Base-by-base conservation (phyloP, 495 filamentous ascomycete genomes). In the Trichoderma erinaceum region DNA sequence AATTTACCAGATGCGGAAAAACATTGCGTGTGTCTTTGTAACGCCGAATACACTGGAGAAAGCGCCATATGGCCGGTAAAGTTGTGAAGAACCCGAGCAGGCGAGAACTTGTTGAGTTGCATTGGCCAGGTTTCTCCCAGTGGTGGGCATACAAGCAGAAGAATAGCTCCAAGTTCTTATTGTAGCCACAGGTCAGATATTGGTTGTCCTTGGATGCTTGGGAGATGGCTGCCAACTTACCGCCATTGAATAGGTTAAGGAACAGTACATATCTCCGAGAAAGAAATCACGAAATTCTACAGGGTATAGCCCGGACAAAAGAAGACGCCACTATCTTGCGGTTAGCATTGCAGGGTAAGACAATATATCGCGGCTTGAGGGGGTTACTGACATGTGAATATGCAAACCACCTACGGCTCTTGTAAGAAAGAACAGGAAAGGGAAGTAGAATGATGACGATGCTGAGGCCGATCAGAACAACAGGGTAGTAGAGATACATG, bases 211-310 rank as follows among this genome's bases (percentile, higher is more conserved):
- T 7, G 16, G 11, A 32, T 29, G 56, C 4, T 35, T 16, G 0
- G 35, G 10, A 12, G 13, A 23, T 29, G 29, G 16, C 15, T 29
- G 35, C 12, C 10, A 13, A 86, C 92, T 82, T 83, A 96, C 92
- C 29, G 91, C 89, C 74, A 92, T 90, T 38, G 88, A 83, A 77
- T 99, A 98, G 10, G 92, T 95, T 66, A 93, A 85, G 6, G 95
- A 98, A 75, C 95, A 98, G 74, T 92, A 96, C 84, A 98, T 97
- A 74, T 99, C 95, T 18, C 95, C 95, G 0, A 98, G 83, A 76
- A 97, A 99, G 79, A 99, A 98, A 75, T 99, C 95, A 68, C 92
- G 87, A 74, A 98, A 99, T 75, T 97, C 95, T 23, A 99, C 95
- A 12, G 90, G 92, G 75, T 93, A 97, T 13, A 95, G 72, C 16